A percentile compares a stretch with the other conserved stretches of the same genome.
Evolutionary conservation across 2,329 filamentous ascomycete genomes (phyloP).

Genomic region (Chaetomium globosum): DNA sequence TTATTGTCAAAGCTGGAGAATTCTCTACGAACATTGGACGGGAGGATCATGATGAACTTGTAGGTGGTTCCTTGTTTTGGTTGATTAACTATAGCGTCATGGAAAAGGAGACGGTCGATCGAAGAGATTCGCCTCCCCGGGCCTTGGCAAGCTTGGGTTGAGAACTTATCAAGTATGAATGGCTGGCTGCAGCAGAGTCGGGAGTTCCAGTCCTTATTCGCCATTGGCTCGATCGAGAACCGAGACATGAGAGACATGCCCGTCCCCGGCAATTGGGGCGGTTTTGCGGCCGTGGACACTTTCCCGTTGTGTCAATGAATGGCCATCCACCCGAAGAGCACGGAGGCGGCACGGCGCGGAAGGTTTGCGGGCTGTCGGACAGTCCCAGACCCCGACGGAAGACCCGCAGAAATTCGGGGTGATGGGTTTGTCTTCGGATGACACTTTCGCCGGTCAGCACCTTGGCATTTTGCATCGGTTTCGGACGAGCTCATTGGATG

Average conservation of each 20-base stretch:
- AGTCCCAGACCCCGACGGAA: conserved; percentile 30
- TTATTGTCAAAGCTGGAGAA: no score
- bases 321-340: neutral
- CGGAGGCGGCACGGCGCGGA: neutral
- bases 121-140: no score
- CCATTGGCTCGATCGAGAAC: neutral
- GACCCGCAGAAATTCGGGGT: conserved; percentile 20
- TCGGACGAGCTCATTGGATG: conserved; percentile 23
- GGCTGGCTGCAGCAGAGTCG: no score
- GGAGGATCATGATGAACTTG: no score
- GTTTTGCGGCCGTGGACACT: neutral
- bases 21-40: no score
- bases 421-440: conserved; percentile 15
- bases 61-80: no score
- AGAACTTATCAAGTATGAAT: no score
- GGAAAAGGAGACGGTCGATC: no score
- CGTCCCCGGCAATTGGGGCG: neutral
- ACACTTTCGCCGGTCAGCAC: conserved; percentile 22
- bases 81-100: no score
- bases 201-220: neutral
- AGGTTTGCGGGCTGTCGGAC: conserved; percentile 28
- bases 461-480: neutral
- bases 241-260: neutral
- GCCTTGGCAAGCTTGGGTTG: no score
- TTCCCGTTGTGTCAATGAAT: neutral